Percentiles rank a stretch among this genome's conserved stretches.
Conservation (phyloP, 441 rosid genomes). For the Eutrema salsugineum region DNA sequence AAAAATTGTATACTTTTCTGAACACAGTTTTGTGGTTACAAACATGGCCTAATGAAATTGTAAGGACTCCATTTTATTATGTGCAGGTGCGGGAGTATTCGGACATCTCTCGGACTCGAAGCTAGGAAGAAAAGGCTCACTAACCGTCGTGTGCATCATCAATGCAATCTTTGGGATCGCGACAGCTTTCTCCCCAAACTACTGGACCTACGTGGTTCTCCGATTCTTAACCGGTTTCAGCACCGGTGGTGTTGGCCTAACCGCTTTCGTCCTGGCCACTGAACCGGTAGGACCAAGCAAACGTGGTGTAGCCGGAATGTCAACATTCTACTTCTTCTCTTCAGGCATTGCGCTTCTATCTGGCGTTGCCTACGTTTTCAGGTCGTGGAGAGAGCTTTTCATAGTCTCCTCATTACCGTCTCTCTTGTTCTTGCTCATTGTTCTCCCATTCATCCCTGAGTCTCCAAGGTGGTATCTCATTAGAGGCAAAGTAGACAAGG, state of each 20-base stretch:
- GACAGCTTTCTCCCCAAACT: conserved; percentile 70
- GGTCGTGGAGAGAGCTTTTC: conserved; percentile 73
- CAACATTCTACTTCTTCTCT: conserved; percentile 94
- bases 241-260: conserved; percentile 87
- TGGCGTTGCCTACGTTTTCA: conserved; percentile 63
- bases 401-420: conserved; percentile 76
- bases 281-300: conserved; percentile 83
- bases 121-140: conserved; percentile 94
- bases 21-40: not conserved
- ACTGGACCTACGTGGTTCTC: conserved; percentile 57
- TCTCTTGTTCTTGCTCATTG: conserved; percentile 52
- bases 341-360: conserved; percentile 67
- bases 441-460: conserved; percentile 74
- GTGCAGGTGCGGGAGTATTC: conserved; percentile 85
- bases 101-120: conserved; percentile 89
- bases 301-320: conserved; percentile 90
- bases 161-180: conserved; percentile 71
- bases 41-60: conserved; percentile 1
- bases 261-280: conserved; percentile 81
- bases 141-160: conserved; percentile 63
- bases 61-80: not conserved
- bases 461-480: conserved; percentile 95
- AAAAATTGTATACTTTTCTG: not conserved
- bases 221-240: conserved; percentile 82
- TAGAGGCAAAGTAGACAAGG: conserved; percentile 60